A percentile compares a stretch with the other conserved stretches of the same genome.
phyloP scores from a whole-genome alignment of 2,329 filamentous ascomycete species.

The Bipolaris sorokiniana region DNA sequence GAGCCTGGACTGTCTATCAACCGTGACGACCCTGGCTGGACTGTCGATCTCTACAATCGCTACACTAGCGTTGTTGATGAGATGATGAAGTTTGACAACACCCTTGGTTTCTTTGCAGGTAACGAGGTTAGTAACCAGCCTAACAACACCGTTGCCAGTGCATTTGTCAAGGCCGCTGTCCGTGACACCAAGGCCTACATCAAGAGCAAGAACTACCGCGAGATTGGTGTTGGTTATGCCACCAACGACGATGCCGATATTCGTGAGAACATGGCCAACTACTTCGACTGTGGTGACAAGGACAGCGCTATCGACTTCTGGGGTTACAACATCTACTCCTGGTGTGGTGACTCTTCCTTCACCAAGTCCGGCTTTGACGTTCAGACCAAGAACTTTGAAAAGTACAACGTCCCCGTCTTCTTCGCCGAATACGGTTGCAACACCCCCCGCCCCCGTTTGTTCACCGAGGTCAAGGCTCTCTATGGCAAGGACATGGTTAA shows the following conservation, averaged over 20 bases:
- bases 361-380: constrained; percentile 77
- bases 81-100: constrained; percentile 83
- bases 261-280: constrained; percentile 80
- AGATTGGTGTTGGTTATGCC: constrained; percentile 91
- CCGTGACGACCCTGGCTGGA: constrained; percentile 79
- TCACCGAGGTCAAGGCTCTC: constrained; percentile 82
- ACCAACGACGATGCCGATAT: constrained; percentile 91
- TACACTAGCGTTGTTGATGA: constrained; percentile 86
- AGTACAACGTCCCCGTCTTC: constrained; percentile 94
- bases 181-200: constrained; percentile 97
- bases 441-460: constrained; percentile 71
- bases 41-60: constrained; percentile 74
- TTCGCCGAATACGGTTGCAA: constrained; percentile 99
- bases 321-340: constrained; percentile 99
- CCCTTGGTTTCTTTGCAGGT: constrained; percentile 96
- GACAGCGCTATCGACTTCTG: constrained; percentile 86
- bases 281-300: constrained; percentile 85
- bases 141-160: constrained; percentile 88
- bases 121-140: constrained; percentile 93
- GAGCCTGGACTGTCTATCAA: constrained; percentile 85
- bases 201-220: constrained; percentile 74
- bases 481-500: constrained; percentile 80
- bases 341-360: constrained; percentile 88
- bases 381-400: constrained; percentile 83
- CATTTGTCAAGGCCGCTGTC: constrained; percentile 96